Conservation (phyloP, 2,329 filamentous ascomycete species). For the Lecanoromycetidae sp. region DNA sequence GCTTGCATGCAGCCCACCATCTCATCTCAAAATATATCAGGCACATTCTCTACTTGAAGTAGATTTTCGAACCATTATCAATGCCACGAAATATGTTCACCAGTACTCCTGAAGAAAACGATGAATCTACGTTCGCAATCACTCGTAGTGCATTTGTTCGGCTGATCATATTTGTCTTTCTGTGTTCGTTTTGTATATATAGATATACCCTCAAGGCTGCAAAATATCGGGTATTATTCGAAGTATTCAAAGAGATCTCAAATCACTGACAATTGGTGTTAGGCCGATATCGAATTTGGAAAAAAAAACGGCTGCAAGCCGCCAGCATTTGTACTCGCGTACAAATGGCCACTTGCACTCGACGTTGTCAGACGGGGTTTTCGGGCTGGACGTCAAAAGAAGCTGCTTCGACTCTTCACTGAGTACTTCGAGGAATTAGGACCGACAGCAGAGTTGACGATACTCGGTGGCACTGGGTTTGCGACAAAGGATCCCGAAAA, state of each 20-base stretch:
- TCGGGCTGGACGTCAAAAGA: constrained; percentile 3
- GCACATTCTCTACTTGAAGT: background rate
- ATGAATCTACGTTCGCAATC: background rate
- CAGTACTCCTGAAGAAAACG: background rate
- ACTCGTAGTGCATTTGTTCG: background rate
- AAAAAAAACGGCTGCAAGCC: constrained; percentile 1
- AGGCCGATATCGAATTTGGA: background rate
- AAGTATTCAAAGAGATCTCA: background rate
- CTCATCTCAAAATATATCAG: too few species aligned
- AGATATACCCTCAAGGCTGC: background rate
- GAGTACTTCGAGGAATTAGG: constrained; percentile 10
- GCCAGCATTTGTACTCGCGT: background rate
- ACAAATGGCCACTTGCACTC: constrained; percentile 15
- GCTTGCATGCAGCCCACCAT: too few species aligned
- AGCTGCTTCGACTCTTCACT: constrained; percentile 8
- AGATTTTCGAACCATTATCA: background rate
- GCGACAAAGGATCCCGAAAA: constrained; percentile 16
- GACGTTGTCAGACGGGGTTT: constrained; percentile 11
- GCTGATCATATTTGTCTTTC: background rate
- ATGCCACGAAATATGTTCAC: background rate
- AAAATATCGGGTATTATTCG: background rate
- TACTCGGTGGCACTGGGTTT: constrained; percentile 12
- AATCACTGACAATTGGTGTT: background rate
- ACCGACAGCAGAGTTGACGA: constrained; percentile 7
- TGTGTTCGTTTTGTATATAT: background rate